Percentiles rank a stretch among this genome's conserved stretches.
Evolutionary conservation across 2,329 filamentous ascomycete species (phyloP).

Genomic region (Hymenoscyphus fraxineus): DNA sequence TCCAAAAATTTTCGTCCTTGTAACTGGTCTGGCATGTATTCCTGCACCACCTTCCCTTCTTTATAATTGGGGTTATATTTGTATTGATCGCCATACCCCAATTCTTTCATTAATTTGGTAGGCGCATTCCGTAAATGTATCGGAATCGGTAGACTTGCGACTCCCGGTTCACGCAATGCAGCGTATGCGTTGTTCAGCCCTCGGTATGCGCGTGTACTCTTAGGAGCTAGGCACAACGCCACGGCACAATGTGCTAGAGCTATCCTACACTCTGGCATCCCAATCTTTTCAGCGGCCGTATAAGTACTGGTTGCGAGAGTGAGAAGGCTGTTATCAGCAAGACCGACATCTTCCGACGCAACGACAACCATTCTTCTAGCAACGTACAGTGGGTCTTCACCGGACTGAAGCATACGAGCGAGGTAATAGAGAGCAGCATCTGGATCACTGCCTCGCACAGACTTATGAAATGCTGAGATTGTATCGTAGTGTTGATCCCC

Average conservation of each 20-base stretch:
- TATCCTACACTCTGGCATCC: slow-evolving; percentile 91
- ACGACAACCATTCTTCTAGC: slow-evolving; percentile 92
- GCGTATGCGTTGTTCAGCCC: slow-evolving; percentile 76
- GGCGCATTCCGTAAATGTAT: slow-evolving; percentile 89
- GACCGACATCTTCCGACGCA: slow-evolving; percentile 86
- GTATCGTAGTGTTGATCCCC: slow-evolving; percentile 98
- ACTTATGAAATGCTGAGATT: slow-evolving; percentile 96
- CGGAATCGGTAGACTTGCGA: slow-evolving; percentile 78
- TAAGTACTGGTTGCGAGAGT: slow-evolving; percentile 82
- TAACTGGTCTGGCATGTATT: slow-evolving; percentile 81
- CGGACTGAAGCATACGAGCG: slow-evolving; percentile 89
- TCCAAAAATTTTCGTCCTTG: slow-evolving; percentile 72
- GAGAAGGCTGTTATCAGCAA: slow-evolving; percentile 82
- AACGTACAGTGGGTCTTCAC: slow-evolving; percentile 89
- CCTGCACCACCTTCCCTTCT: slow-evolving; percentile 77
- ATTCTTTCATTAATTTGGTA: slow-evolving; percentile 85
- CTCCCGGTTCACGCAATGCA: slow-evolving; percentile 75
- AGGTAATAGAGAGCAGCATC: slow-evolving; percentile 94
- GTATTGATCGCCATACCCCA: slow-evolving; percentile 87
- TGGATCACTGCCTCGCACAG: slow-evolving; percentile 79
- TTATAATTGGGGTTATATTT: slow-evolving; percentile 94
- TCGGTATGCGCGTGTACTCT: slow-evolving; percentile 83
- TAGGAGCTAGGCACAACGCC: slow-evolving; percentile 74
- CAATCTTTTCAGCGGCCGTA: slow-evolving; percentile 85
- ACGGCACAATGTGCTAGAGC: slow-evolving; percentile 84